phyloP scores from a whole-genome alignment of 805 yeast genomes.

The Candida namnaoensis region DNA sequence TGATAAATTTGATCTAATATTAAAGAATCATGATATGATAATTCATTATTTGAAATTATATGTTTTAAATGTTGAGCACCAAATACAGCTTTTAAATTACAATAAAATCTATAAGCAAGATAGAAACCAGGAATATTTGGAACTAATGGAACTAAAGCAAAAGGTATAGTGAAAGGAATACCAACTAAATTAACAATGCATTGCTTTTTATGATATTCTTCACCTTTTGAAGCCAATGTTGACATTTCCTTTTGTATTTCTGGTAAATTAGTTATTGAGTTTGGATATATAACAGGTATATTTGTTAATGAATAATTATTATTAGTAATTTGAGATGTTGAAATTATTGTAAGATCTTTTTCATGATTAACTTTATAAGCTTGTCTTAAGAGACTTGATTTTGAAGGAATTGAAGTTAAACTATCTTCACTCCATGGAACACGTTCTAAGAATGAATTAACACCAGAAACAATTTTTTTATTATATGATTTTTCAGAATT shows the following conservation, averaged over 20 bases:
- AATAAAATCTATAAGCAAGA: constrained; percentile 70
- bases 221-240: constrained; percentile 33
- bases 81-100: constrained; percentile 69
- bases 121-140: constrained; percentile 94
- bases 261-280: constrained; percentile 19
- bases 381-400: constrained; percentile 37
- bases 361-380: constrained; percentile 20
- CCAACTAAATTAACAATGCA: constrained; percentile 45
- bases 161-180: constrained; percentile 73
- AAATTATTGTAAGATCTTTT: constrained; percentile 9
- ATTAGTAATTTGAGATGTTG: constrained; percentile 2
- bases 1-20: constrained; percentile 21
- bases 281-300: constrained; percentile 46
- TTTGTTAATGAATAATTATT: constrained; percentile 7
- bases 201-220: constrained; percentile 45
- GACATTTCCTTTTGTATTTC: constrained; percentile 29
- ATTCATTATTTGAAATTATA: constrained; percentile 37
- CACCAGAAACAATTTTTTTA: constrained; percentile 43
- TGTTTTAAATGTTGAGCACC: constrained; percentile 66
- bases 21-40: constrained; percentile 23
- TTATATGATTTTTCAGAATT: constrained; percentile 49
- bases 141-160: constrained; percentile 73
- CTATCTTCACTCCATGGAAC: constrained; percentile 79
- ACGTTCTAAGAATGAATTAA: constrained; percentile 44
- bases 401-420: constrained; percentile 68